Base-by-base conservation (phyloP, 2,329 filamentous ascomycete genomes). In the Mariannaea elegans region DNA sequence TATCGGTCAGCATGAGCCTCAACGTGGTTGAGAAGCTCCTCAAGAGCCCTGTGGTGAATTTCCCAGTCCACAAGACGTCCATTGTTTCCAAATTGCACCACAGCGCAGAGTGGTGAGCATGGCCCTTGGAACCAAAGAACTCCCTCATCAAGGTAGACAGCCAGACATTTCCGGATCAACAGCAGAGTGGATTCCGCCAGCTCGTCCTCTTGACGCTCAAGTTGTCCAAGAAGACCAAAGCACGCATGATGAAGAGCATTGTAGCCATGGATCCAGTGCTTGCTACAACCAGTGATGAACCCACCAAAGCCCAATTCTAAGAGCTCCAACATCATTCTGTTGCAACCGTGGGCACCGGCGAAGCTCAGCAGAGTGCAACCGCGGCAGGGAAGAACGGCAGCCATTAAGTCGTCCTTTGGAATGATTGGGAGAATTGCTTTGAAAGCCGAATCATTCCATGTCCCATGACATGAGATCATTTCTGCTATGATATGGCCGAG, bases 311-410 rank as follows among this genome's bases (percentile, higher is more conserved):
- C 68, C 19, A 61, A 24, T 8, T 67, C 64, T 6, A 70, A 13
- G 7, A 68, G 65, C 36, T 67, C 65, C 7, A 68, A 9, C 62
- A 70, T 66, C 7, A 62, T 45, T 0, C 45, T 36, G 13, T 57
- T 46, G 12, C 45, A 34, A 3, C 24, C 8, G 1, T 42, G 24
- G 0, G 52, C 34, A 1, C 64, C 58, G n/a, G 67, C 63, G 21
- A 63, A 67, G 31, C 68, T 71, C 36, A 71, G 53, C 12, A 71
- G 62, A 21, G 66, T 71, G 19, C 68, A 71, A 1, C 59, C 56
- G n/a, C 57, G 47, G 38, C 68, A 71, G 13, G 68, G 65, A 56
- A 71, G 32, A 34, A 66, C 45, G 13, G 67, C 66, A 12, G 60
- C 44, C 31, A 45, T 52, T 2, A 71, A 5, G 7, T 67, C 54